Evolutionary conservation across 192 early-diverging fungal genomes (phyloP).

Genomic region (Backusella parvicylindrica): DNA sequence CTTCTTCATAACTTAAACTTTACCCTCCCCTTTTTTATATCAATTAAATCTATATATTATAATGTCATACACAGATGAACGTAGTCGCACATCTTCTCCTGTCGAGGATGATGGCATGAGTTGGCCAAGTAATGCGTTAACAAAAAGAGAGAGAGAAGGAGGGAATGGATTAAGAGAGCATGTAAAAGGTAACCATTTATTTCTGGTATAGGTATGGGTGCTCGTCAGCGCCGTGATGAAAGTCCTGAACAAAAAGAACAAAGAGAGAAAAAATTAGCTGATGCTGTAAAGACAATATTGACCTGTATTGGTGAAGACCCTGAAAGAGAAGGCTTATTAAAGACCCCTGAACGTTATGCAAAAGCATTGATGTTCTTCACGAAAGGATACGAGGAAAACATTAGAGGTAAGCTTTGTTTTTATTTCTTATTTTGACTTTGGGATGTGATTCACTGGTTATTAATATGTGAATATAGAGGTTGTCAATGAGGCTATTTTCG

Average conservation of each 20-base stretch:
- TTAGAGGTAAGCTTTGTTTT: conserved; percentile 51
- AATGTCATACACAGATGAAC: conserved; percentile 9
- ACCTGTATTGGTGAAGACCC: conserved; percentile 95
- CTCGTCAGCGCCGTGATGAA: conserved; percentile 76
- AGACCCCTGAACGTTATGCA: conserved; percentile 95
- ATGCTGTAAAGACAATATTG: conserved; percentile 82
- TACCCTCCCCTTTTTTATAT: neutral
- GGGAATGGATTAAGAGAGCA: neutral
- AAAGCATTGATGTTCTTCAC: conserved; percentile 98
- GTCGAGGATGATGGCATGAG: conserved; percentile 73
- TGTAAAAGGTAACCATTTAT: neutral
- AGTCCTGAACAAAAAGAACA: conserved; percentile 63
- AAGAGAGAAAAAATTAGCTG: conserved; percentile 77
- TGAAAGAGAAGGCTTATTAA: conserved; percentile 88
- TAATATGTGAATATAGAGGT: conserved; percentile 50
- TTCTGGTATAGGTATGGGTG: conserved; percentile 64
- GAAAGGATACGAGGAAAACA: conserved; percentile 94
- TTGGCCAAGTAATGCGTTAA: conserved; percentile 66
- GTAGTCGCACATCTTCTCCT: conserved; percentile 25
- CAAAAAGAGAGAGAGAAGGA: neutral
- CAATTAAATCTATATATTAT: neutral
- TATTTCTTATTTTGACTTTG: neutral
- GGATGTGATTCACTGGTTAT: neutral
- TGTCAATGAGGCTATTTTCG: conserved; percentile 94
- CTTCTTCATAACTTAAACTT: neutral